These are phyloP conservation scores for Zygoascus ofunaensis DNA, from an alignment of 805 yeast species.

Conservation along the genomic window DNA sequence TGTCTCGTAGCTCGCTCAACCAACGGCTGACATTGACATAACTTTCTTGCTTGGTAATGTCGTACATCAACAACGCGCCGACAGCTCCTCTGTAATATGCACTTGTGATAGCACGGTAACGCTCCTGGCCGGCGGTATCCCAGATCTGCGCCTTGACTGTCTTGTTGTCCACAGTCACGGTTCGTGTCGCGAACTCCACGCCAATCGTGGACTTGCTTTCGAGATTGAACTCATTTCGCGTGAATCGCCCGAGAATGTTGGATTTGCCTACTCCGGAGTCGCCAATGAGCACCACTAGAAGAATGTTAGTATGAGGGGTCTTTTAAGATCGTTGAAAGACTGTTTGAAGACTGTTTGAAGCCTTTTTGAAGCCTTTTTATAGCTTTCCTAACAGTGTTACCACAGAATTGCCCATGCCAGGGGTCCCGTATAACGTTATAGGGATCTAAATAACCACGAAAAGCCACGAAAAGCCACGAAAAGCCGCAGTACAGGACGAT, in stretches of 20 bases:
- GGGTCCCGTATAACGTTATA: too few relatives aligned
- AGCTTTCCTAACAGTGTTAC: too few relatives aligned
- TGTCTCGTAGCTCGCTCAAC: slow-evolving; percentile 92
- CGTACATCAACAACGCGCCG: slow-evolving; percentile 93
- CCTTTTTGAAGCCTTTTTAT: too few relatives aligned
- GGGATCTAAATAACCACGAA: too few relatives aligned
- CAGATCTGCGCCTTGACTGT: slow-evolving; percentile 95
- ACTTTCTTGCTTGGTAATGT: slow-evolving; percentile 86
- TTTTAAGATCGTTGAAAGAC: too few relatives aligned
- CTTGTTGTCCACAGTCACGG: slow-evolving; percentile 89
- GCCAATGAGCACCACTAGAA: slow-evolving; percentile 77
- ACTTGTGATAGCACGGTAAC: slow-evolving; percentile 94
- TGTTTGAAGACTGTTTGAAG: too few relatives aligned
- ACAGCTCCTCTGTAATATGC: slow-evolving; percentile 98
- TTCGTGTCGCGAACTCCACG: slow-evolving; percentile 95
- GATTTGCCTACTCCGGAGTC: slow-evolving; percentile 98
- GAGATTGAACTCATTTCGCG: slow-evolving; percentile 89
- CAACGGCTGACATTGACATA: slow-evolving; percentile 83
- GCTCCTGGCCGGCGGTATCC: slow-evolving; percentile 99
- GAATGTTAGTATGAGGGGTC: not conserved
- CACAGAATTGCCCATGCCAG: too few relatives aligned
- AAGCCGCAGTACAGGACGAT: too few relatives aligned
- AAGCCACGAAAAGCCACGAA: too few relatives aligned
- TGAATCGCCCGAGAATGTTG: slow-evolving; percentile 84
- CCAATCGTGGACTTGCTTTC: slow-evolving; percentile 95